A percentile compares a stretch with the other conserved stretches of the same genome.
Conservation (phyloP, 2,329 filamentous ascomycete genomes). For the Blumeria hordei region DNA sequence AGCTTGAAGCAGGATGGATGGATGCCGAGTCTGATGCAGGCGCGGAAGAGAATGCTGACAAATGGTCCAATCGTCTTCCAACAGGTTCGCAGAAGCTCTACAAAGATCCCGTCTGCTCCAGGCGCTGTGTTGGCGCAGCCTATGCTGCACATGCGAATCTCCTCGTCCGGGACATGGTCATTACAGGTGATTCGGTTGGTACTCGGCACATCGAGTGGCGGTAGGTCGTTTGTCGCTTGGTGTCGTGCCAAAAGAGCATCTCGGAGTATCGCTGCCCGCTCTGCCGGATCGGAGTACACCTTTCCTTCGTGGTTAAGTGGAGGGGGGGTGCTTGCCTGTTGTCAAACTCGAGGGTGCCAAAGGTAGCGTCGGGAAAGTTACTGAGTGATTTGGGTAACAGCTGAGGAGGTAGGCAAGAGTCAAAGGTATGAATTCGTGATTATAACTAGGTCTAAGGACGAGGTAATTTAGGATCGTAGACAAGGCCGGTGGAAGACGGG, state of each 20-base stretch:
- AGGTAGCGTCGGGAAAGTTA: too few relatives aligned
- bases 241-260: background rate
- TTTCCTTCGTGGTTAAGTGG: background rate
- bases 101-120: background rate
- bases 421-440: too few relatives aligned
- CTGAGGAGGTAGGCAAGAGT: too few relatives aligned
- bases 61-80: background rate
- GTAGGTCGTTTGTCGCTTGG: background rate
- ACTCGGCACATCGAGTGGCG: background rate
- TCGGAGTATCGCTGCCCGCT: background rate
- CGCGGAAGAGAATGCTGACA: background rate
- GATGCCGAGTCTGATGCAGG: background rate
- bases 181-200: background rate
- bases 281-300: background rate
- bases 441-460: too few relatives aligned
- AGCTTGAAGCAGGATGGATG: background rate
- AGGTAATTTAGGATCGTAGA: too few relatives aligned
- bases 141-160: background rate
- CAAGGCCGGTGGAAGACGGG: too few relatives aligned
- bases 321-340: background rate
- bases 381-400: too few relatives aligned
- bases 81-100: background rate
- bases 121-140: background rate
- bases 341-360: too few relatives aligned
- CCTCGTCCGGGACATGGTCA: background rate